A percentile compares a stretch with the other conserved stretches of the same genome.
Conservation (phyloP, 2,329 filamentous ascomycete genomes). For the Colletotrichum liriopes region DNA sequence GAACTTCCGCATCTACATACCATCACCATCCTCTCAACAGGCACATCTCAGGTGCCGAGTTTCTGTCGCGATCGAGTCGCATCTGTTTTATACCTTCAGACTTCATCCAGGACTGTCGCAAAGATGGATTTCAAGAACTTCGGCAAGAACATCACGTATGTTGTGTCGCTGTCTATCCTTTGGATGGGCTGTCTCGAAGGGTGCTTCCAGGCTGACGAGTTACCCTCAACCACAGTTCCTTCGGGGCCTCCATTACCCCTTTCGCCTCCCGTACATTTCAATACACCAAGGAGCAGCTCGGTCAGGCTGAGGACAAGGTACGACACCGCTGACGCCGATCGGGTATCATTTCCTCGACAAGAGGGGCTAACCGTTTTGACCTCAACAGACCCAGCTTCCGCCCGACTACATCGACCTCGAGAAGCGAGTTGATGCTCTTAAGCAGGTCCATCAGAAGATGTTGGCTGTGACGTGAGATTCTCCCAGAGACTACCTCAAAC, state of each 20-base stretch:
- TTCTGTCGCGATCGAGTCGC: neutral
- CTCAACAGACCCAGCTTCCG: constrained; percentile 89
- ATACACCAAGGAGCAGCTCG: constrained; percentile 97
- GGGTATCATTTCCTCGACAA: neutral
- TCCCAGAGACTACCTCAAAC: neutral
- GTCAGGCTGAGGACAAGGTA: constrained; percentile 94
- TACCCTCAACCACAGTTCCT: constrained; percentile 59
- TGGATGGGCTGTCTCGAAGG: constrained; percentile 12
- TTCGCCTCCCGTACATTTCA: constrained; percentile 96
- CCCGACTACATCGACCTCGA: constrained; percentile 98
- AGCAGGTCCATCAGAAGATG: constrained; percentile 97
- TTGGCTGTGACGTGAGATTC: constrained; percentile 90
- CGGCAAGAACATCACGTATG: constrained; percentile 70
- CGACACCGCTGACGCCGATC: constrained; percentile 37
- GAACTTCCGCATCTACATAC: constrained; percentile 31
- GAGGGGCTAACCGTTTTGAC: constrained; percentile 37
- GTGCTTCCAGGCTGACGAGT: constrained; percentile 35
- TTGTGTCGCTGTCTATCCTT: constrained; percentile 44
- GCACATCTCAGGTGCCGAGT: neutral
- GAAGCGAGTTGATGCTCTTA: constrained; percentile 97
- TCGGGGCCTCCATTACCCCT: constrained; percentile 88
- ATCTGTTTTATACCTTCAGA: neutral
- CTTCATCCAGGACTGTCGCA: constrained; percentile 28
- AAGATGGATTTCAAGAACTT: constrained; percentile 74
- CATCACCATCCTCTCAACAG: constrained; percentile 9